A percentile compares a stretch with the other conserved stretches of the same genome.
These are phyloP conservation scores for Coemansia sp. DNA, from an alignment of 192 early-diverging fungal genomes.

Conservation along the genomic window DNA sequence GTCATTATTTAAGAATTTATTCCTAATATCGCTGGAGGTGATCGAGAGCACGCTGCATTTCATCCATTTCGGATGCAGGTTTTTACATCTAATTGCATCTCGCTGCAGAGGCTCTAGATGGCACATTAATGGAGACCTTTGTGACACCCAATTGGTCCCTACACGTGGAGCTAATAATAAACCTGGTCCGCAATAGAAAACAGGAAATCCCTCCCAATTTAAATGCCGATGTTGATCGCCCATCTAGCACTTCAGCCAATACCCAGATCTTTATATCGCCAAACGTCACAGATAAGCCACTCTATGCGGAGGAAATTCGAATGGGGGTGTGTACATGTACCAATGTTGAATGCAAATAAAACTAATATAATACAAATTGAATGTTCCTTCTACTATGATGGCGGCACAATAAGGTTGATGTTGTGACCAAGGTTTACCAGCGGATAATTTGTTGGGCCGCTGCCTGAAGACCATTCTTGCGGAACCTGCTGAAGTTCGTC, in stretches of 20 bases:
- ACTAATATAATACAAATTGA: not conserved
- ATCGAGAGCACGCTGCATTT: not conserved
- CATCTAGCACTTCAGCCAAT: not conserved
- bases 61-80: not conserved
- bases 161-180: not conserved
- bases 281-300: not conserved
- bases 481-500: not conserved
- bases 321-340: not conserved
- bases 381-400: not conserved
- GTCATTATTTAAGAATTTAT: not conserved
- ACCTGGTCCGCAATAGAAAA: not conserved
- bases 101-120: not conserved
- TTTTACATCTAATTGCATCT: not conserved
- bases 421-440: not conserved
- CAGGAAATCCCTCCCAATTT: not conserved
- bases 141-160: not conserved
- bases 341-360: not conserved
- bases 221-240: not conserved
- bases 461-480: not conserved
- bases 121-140: not conserved
- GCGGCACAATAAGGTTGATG: not conserved
- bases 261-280: not conserved
- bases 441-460: not conserved
- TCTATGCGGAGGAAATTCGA: not conserved
- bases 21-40: not conserved